phyloP scores from a whole-genome alignment of 2,329 filamentous ascomycete species.

The Stemphylium beticola region DNA sequence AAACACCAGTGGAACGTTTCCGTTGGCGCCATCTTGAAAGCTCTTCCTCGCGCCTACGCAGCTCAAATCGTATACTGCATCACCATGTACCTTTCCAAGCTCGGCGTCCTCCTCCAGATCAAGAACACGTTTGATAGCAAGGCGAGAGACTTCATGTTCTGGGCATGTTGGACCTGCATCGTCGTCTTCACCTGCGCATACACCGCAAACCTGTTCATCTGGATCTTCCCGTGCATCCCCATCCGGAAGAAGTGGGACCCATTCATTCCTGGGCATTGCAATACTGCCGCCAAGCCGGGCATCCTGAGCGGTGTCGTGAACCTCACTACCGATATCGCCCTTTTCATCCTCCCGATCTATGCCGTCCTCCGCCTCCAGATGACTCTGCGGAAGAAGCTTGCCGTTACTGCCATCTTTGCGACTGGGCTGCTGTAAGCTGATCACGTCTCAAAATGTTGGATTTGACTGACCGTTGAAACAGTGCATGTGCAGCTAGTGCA shows the following conservation, averaged over 20 bases:
- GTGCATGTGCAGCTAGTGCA: constrained; percentile 3
- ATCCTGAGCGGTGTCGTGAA: constrained; percentile 22
- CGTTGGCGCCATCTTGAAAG: constrained; percentile 5
- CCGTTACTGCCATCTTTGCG: constrained; percentile 2
- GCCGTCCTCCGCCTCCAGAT: not conserved
- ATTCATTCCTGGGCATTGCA: constrained; percentile 22
- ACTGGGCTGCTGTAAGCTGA: not conserved
- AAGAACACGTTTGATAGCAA: constrained; percentile 16
- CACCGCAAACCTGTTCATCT: constrained; percentile 1
- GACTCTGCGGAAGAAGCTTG: constrained; percentile 8
- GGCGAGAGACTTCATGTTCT: constrained; percentile 15
- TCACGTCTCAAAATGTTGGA: not conserved
- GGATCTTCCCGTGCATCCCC: constrained; percentile 18
- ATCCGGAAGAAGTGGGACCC: constrained; percentile 27
- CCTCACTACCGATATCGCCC: constrained; percentile 10
- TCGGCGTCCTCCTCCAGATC: constrained; percentile 22
- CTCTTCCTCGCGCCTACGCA: constrained; percentile 15
- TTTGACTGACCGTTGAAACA: not conserved
- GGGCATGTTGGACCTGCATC: constrained; percentile 25
- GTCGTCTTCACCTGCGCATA: constrained; percentile 14
- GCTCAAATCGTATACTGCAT: constrained; percentile 23
- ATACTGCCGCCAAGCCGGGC: constrained; percentile 10
- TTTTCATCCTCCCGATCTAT: not conserved
- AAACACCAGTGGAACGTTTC: constrained; percentile 22
- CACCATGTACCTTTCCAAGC: constrained; percentile 20